These are phyloP conservation scores for Leptodermis oblonga DNA, from an alignment of 257 asterid species.

Conservation along the genomic window DNA sequence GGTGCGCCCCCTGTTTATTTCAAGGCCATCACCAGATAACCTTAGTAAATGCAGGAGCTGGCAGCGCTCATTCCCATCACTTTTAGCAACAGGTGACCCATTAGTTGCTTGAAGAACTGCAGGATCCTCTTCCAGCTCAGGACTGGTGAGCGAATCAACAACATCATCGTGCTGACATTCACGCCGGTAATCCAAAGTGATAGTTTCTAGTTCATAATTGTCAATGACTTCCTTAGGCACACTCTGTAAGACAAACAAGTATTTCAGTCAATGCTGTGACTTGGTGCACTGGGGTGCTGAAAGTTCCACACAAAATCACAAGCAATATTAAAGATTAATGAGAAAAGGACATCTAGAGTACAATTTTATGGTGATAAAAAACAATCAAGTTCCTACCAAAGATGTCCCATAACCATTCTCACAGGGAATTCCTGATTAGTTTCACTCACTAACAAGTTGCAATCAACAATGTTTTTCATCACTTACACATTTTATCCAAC, in stretches of 20 bases:
- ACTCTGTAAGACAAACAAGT: conserved; percentile 46
- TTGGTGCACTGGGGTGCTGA: neutral
- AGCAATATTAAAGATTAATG: neutral
- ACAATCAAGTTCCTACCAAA: neutral
- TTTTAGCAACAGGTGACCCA: conserved; percentile 28
- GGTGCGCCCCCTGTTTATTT: conserved; percentile 86
- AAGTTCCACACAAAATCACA: neutral
- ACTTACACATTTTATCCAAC: neutral
- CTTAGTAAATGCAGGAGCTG: conserved; percentile 41
- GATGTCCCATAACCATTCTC: neutral
- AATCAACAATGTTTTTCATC: neutral
- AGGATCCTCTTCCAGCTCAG: conserved; percentile 37
- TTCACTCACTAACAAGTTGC: neutral
- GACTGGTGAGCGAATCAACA: conserved; percentile 88
- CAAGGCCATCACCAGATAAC: conserved; percentile 59
- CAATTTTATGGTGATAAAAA: neutral
- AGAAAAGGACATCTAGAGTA: neutral
- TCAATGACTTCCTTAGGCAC: conserved; percentile 80
- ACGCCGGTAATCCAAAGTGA: conserved; percentile 88
- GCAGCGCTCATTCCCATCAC: conserved; percentile 1
- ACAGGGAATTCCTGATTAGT: neutral
- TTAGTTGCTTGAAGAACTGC: conserved; percentile 34
- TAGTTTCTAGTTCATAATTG: conserved; percentile 69
- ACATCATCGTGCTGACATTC: conserved; percentile 85
- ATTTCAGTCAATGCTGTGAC: neutral